Evolutionary conservation across 2,329 filamentous ascomycete species (phyloP).

Genomic region (Colletotrichum gigasporum): DNA sequence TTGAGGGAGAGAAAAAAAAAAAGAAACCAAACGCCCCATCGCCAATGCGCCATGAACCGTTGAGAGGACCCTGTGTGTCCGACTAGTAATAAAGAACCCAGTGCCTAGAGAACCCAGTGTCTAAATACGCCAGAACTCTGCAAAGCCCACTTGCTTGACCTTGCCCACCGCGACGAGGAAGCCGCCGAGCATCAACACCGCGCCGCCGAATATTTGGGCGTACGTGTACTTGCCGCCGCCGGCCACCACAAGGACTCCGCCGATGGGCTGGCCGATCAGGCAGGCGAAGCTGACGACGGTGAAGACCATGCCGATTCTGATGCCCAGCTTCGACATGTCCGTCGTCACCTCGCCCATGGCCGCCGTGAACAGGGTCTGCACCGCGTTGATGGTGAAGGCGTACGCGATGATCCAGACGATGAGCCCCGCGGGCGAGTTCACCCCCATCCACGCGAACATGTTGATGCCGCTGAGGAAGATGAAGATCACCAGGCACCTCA

Average conservation of each 20-base stretch:
- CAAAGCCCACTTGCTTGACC: conserved; percentile 29
- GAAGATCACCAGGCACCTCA: conserved; percentile 31
- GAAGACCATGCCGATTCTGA: conserved; percentile 53
- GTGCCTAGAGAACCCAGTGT: too few species aligned
- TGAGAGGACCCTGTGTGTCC: too few species aligned
- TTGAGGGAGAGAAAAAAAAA: too few species aligned
- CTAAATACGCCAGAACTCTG: too few species aligned
- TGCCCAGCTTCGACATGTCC: conserved; percentile 48
- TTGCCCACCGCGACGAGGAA: conserved; percentile 23
- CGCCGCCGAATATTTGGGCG: conserved; percentile 22
- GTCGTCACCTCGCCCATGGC: conserved; percentile 49
- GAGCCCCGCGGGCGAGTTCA: conserved; percentile 42
- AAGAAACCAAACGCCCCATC: too few species aligned
- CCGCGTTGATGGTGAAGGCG: conserved; percentile 47
- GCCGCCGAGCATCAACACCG: conserved; percentile 16
- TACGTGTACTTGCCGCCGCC: conserved; percentile 3
- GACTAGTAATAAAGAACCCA: too few species aligned
- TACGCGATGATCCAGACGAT: conserved; percentile 39
- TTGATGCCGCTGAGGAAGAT: conserved; percentile 21
- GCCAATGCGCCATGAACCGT: too few species aligned
- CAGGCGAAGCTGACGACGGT: conserved; percentile 47
- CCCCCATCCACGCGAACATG: conserved; percentile 44
- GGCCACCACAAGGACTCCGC: conserved; percentile 52
- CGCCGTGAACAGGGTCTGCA: conserved; percentile 52
- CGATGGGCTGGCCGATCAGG: conserved; percentile 50